Evolutionary conservation across 2,329 filamentous ascomycete genomes (phyloP), one percentile per base, ranked within the genome.

Genomic region (Beauveria scarabaeidicola): DNA sequence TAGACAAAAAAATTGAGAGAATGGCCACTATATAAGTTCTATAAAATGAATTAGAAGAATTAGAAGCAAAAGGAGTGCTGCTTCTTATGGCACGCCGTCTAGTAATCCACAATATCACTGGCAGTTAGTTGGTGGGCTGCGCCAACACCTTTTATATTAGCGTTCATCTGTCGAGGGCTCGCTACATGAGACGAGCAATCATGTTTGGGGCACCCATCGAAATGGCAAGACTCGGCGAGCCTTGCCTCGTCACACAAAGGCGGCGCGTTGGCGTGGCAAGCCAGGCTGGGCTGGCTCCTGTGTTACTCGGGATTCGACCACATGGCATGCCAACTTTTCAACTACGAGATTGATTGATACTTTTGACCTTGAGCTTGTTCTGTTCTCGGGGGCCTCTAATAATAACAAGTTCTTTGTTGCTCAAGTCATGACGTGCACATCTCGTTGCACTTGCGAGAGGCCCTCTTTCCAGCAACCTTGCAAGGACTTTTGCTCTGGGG

Each of bases 161-260:
- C 27, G 29, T 55, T n/a, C 2, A n/a, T 47, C 7, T 13, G 29
- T 29, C 29, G 4, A 32, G 4, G 29, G 32, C 32, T 56, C 6
- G 32, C 44, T 57, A 58, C 11, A 51, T 51, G 44, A 32, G 55
- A 58, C 46, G 55, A 58, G 44, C 23, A 11, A 58, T 51, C 36
- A 38, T n/a, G 36, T 32, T 21, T 27, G 11, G 13, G 13, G 25
- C 36, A 38, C 55, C 51, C 48, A 51, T 32, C 36, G 7, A 40
- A 58, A 47, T 23, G 19, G 15, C 36, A 27, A 53, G 27, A 53
- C 19, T 10, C 27, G 38, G 13, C 38, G 38, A 53, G 11, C 13
- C 9, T 13, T 51, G 3, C 50, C 32, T 38, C 32, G 51, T 36
- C 25, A 23, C 27, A 27, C 32, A 25, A 19, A n/a, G n/a, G n/a